These are phyloP conservation scores for Ophiostoma pallidulum DNA, from an alignment of 2,329 filamentous ascomycete genomes.

Conservation along the genomic window DNA sequence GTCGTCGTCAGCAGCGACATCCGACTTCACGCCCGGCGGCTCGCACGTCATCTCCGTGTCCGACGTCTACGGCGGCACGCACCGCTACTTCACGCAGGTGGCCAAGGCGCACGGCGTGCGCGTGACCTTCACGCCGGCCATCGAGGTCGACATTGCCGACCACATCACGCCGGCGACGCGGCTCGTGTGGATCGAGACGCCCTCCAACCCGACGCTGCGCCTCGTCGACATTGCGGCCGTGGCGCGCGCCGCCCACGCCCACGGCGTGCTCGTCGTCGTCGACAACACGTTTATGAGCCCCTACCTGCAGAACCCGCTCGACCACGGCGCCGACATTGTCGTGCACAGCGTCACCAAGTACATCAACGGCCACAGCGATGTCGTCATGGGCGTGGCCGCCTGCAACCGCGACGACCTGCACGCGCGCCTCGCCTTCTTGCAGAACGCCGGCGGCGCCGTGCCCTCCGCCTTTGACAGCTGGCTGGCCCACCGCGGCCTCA, in stretches of 20 bases:
- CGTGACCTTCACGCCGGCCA: slow-evolving; percentile 88
- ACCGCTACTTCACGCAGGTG: slow-evolving; percentile 98
- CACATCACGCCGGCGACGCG: slow-evolving; percentile 86
- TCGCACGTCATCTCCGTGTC: slow-evolving; percentile 95
- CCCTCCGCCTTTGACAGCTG: slow-evolving; percentile 94
- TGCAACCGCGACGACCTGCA: slow-evolving; percentile 81
- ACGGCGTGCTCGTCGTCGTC: slow-evolving; percentile 91
- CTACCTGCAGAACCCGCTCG: slow-evolving; percentile 92
- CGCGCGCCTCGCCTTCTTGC: slow-evolving; percentile 74
- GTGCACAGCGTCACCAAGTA: slow-evolving; percentile 98
- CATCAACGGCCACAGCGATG: slow-evolving; percentile 95
- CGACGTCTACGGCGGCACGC: slow-evolving; percentile 95
- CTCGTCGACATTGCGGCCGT: slow-evolving; percentile 90
- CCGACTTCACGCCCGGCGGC: slow-evolving; percentile 32
- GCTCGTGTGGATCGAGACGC: slow-evolving; percentile 93
- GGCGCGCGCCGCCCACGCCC: slow-evolving; percentile 70
- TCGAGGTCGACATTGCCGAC: slow-evolving; percentile 76
- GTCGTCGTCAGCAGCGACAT: background rate
- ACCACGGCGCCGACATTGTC: slow-evolving; percentile 92
- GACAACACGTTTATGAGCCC: slow-evolving; percentile 98
- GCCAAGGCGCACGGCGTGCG: slow-evolving; percentile 87
- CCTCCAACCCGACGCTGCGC: slow-evolving; percentile 86
- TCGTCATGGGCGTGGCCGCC: slow-evolving; percentile 93
- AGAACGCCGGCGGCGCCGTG: slow-evolving; percentile 94
- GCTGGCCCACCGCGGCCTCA: slow-evolving; percentile 93